Evolutionary conservation across 2,329 filamentous ascomycete species (phyloP), one percentile per base, ranked within the genome.

Genomic region (Pseudogymnoascus sp.): DNA sequence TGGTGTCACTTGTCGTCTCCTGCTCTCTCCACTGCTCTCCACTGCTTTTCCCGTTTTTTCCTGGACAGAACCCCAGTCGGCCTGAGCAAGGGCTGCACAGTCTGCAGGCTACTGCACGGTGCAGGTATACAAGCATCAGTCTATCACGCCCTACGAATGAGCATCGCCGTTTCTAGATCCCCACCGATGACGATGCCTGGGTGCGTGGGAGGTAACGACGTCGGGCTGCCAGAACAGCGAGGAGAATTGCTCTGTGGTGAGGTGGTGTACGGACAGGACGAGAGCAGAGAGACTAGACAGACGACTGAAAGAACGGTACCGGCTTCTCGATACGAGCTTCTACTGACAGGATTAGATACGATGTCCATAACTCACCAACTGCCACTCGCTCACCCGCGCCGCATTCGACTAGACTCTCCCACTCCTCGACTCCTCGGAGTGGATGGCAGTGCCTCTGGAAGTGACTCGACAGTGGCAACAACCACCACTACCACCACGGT

Each of bases 101-200:
- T 52, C 45, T 52, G 45, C 23, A 52, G 23, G n/a, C 25, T 52
- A 31, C 45, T 52, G 45, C 45, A 52, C n/a, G 25, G 45, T 52
- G 16, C n/a, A 23, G 25, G 25, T 14, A 52, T 28, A 31, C 45
- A 52, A 52, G 45, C 45, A 52, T 52, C 45, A 12, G 25, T 18
- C 25, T 12, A 31, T 31, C 25, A 28, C n/a, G 45, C 45, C 45
- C 45, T 49, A 16, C 45, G 25, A 52, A 52, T 31, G 25, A 31
- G 25, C n/a, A 52, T 52, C 45, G 45, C 25, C 45, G 25, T 14
- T 52, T 52, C 25, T 52, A 52, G 45, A 52, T 52, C 25, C 14
- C 25, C 45, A 18, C 45, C 25, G 14, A 52, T 52, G 45, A 52
- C 45, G 45, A 31, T 45, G 41, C 4, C 2, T 45, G 18, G 43